Evolutionary conservation across 805 yeast genomes (phyloP), one percentile per base, ranked within the genome.

Genomic region (Saccharomycopsis selenospora): DNA sequence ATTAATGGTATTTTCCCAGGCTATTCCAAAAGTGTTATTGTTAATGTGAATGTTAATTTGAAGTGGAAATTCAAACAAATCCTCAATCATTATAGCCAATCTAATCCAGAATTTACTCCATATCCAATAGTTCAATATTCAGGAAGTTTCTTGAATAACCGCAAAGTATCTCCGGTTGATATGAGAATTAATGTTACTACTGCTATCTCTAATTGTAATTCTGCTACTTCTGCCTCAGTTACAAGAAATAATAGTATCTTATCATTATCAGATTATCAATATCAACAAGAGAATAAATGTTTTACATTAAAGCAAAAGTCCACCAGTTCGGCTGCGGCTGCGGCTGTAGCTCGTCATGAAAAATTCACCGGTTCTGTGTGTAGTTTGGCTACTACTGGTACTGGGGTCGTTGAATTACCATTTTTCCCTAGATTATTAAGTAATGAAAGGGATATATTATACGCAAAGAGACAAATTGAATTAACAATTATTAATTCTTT

Each of bases 1-100:
- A 25, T 53, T 22, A 53, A 53, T 22, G 54, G 50, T 36, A 45
- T 53, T 14, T 24, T 18, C 23, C 54, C 56, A 2, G 56, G 56
- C 8, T 53, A 36, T 40, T 42, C 33, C n/a, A 50, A 50, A 17
- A 48, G 22, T 17, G 29, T 53, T 5, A 38, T 53, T 20, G 17
- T 53, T 10, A 45, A 50, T 17, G 36, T 40, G 7, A 29, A 36
- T 23, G n/a, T 52, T 8, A 22, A 36, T 13, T 33, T 52, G 8
- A 29, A 24, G 11, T 17, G 44, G n/a, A 42, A 17, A 25, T 47
- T 52, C 30, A 49, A 50, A 23, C 49, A 46, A 26, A 25, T 42
- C 6, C n/a, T 51, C 30, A 50, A 46, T 14, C 25, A 42, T 3
- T 25, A n/a, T 23, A 23, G 13, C 8, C 42, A 33, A 14, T 33